These are phyloP conservation scores for Bolboschoenoplectus hybrid DNA, from an alignment of 202 grass and related monocot species.

Conservation along the genomic window DNA sequence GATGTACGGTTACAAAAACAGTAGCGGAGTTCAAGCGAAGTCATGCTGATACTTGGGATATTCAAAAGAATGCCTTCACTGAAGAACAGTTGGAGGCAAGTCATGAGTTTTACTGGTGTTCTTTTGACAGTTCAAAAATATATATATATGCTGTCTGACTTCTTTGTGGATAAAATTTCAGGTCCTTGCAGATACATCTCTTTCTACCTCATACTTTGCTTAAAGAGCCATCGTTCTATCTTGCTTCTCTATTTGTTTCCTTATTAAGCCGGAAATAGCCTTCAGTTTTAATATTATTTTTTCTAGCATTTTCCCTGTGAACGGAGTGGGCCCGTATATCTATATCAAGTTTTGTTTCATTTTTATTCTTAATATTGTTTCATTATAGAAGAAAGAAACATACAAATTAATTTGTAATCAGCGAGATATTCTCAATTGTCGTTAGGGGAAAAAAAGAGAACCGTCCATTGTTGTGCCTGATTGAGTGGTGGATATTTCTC, in stretches of 20 bases:
- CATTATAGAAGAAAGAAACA: neutral
- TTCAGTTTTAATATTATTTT: conserved; percentile 7
- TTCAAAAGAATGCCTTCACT: conserved; percentile 83
- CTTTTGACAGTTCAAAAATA: conserved; percentile 21
- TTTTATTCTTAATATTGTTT: neutral
- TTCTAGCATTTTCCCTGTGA: neutral
- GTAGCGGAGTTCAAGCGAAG: conserved; percentile 93
- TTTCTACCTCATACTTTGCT: conserved; percentile 75
- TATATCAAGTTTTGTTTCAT: conserved; percentile 17
- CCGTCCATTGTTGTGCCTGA: neutral
- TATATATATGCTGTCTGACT: conserved; percentile 15
- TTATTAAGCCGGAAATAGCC: conserved; percentile 4
- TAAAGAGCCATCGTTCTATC: conserved; percentile 37
- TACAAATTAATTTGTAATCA: neutral
- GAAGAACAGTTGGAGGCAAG: conserved; percentile 94
- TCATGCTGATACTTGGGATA: conserved; percentile 91
- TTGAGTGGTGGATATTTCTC: neutral
- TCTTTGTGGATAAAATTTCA: conserved; percentile 37
- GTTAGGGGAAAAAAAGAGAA: neutral
- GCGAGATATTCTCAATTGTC: neutral
- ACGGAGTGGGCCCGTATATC: neutral
- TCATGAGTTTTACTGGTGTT: conserved; percentile 8
- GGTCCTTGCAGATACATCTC: conserved; percentile 73
- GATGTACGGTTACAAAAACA: conserved; percentile 79
- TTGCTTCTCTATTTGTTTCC: neutral